These are phyloP conservation scores for Pyrenophora graminea DNA, from an alignment of 2,329 filamentous ascomycete genomes.

Conservation along the genomic window DNA sequence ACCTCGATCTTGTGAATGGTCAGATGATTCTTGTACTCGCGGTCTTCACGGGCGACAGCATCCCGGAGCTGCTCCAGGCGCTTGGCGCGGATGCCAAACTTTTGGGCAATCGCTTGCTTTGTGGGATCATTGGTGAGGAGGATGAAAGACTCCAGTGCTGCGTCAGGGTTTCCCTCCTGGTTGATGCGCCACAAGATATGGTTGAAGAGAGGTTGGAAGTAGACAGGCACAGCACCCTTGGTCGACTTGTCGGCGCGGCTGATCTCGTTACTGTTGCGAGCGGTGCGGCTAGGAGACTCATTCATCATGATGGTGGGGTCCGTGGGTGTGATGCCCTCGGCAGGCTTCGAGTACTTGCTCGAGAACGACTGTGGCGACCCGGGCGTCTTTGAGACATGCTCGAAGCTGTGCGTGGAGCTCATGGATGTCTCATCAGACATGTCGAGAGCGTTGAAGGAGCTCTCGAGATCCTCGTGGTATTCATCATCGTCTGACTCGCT, in stretches of 20 bases:
- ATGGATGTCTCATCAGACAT: conserved; percentile 47
- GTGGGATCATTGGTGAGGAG: conserved; percentile 55
- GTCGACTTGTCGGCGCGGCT: conserved; percentile 28
- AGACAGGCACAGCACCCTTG: conserved; percentile 43
- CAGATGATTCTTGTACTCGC: conserved; percentile 51
- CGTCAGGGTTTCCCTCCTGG: conserved; percentile 53
- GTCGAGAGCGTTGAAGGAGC: conserved; percentile 44
- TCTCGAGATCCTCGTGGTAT: conserved; percentile 45
- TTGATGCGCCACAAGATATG: conserved; percentile 58
- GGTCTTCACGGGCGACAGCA: conserved; percentile 54
- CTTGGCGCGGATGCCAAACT: conserved; percentile 56
- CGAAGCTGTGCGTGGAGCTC: conserved; percentile 51
- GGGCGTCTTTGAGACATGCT: conserved; percentile 44
- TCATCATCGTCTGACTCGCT: conserved; percentile 45
- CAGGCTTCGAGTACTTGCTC: conserved; percentile 22
- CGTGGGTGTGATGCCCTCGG: conserved; percentile 34
- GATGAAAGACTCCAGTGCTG: conserved; percentile 56
- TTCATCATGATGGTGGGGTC: conserved; percentile 10
- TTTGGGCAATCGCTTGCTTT: conserved; percentile 53
- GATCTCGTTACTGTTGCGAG: conserved; percentile 37
- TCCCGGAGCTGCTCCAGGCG: conserved; percentile 56
- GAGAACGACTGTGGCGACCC: conserved; percentile 49
- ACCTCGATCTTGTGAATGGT: conserved; percentile 46
- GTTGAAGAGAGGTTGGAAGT: conserved; percentile 55
- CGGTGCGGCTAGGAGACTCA: conserved; percentile 33